Evolutionary conservation across 306 rosid genomes (phyloP).

Genomic region (Geum urbanum): DNA sequence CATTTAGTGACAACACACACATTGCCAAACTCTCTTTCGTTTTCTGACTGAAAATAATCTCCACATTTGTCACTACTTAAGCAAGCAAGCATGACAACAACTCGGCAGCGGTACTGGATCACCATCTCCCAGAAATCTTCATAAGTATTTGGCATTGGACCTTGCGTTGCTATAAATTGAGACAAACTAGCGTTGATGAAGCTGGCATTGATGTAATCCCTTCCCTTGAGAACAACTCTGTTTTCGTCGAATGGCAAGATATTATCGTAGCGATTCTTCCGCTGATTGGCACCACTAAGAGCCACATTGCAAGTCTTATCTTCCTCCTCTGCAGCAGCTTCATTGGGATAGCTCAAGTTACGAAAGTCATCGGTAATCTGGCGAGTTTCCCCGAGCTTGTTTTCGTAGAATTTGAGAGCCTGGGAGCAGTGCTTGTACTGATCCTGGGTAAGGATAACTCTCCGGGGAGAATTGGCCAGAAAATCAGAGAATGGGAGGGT

Average conservation of each 20-base stretch:
- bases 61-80: constrained; percentile 27
- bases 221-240: constrained; percentile 56
- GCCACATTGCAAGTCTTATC: constrained; percentile 49
- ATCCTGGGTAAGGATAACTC: constrained; percentile 40
- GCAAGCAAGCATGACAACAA: constrained; percentile 73
- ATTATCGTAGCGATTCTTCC: constrained; percentile 66
- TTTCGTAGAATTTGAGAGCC: constrained; percentile 52
- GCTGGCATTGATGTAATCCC: constrained; percentile 74
- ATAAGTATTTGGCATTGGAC: constrained; percentile 74
- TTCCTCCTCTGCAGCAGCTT: background rate
- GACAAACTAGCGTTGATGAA: constrained; percentile 42
- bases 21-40: background rate
- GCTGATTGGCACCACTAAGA: constrained; percentile 45
- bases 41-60: background rate
- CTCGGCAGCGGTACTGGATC: constrained; percentile 62
- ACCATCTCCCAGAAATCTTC: constrained; percentile 98
- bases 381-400: constrained; percentile 43
- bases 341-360: constrained; percentile 12
- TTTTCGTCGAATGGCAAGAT: constrained; percentile 67
- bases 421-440: constrained; percentile 53
- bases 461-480: constrained; percentile 43
- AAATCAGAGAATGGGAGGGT: constrained; percentile 13
- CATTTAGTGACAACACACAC: background rate
- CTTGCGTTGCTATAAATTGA: constrained; percentile 83
- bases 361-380: constrained; percentile 51